Base-by-base conservation (phyloP, 352 stramenopile species). In the Pythium vanterpoolii region DNA sequence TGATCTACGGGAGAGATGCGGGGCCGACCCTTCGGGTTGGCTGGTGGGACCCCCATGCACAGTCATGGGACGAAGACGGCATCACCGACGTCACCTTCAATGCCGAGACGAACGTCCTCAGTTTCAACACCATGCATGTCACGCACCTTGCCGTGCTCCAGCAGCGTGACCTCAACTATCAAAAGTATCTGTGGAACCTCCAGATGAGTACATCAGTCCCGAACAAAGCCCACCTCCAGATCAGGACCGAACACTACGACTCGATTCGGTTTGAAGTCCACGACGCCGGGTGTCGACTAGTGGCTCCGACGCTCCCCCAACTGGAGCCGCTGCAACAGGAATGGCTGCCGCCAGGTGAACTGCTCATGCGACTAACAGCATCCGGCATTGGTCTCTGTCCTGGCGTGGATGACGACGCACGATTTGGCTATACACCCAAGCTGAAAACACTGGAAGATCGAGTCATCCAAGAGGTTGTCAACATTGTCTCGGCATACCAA, bases 31-130 rank as follows among this genome's bases (percentile, higher is more conserved):
- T 77, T 23, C 83, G 81, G 2, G 74, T 93, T 4, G 83, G 79
- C 28, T 90, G 79, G 80, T 93, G 81, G 79, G 73, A 91, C 49
- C 6, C 66, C 21, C 63, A 71, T 16, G 51, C 50, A 24, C 63
- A 84, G 58, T 69, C 56, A 47, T 91, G 81, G 83, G 69, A 87
- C 38, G 79, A 93, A 65, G 83, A 93, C 47, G 83, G 83, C n/a
- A 74, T 93, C 50, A 80, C 72, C 4, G 83, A 91, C 19, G 62
- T 91, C 11, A 31, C 73, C 0, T 83, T 83, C 47, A 62, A 79
- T 48, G 54, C 75, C 23, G 79, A 91, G 27, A 88, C 74, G 0
- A 81, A 79, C 54, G 64, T 71, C 4, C 64, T 93, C 23, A 85
- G 56, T 49, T 91, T 93, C 66, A 89, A 71, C 27, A 90, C 81